Evolutionary conservation across 2,329 filamentous ascomycete genomes (phyloP).

Genomic region (Epichloe gansuensis): DNA sequence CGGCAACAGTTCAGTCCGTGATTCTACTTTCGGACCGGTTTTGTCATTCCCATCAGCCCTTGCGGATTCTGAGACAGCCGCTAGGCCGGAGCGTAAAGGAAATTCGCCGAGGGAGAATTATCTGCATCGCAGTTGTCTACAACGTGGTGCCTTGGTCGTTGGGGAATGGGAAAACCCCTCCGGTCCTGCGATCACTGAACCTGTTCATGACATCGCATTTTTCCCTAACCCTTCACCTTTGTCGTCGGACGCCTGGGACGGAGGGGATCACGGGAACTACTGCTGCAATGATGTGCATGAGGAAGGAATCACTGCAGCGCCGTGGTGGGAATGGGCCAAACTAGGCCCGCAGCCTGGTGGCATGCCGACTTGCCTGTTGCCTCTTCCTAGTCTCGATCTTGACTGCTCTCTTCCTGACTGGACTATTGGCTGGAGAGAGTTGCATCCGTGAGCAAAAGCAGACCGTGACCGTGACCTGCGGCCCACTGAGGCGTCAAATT

Average conservation of each 20-base stretch:
- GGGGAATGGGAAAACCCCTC: too few species aligned
- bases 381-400: neutral
- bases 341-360: neutral
- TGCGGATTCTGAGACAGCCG: neutral
- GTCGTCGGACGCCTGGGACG: neutral
- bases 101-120: neutral
- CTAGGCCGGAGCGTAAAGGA: neutral
- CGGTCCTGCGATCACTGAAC: too few species aligned
- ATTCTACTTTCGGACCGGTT: neutral
- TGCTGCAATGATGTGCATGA: neutral
- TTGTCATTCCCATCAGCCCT: neutral
- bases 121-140: neutral
- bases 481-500: constrained; percentile 7
- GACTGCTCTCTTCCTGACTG: neutral
- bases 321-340: neutral
- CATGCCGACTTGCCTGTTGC: neutral
- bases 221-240: neutral
- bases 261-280: neutral
- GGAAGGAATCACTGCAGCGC: neutral
- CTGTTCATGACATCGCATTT: neutral
- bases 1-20: neutral
- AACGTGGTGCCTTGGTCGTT: too few species aligned
- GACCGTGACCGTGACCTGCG: constrained; percentile 2
- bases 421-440: constrained; percentile 10
- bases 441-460: constrained; percentile 12